These are phyloP conservation scores for Trichophyton rubrum DNA, from an alignment of 2,329 filamentous ascomycete species.

Conservation along the genomic window DNA sequence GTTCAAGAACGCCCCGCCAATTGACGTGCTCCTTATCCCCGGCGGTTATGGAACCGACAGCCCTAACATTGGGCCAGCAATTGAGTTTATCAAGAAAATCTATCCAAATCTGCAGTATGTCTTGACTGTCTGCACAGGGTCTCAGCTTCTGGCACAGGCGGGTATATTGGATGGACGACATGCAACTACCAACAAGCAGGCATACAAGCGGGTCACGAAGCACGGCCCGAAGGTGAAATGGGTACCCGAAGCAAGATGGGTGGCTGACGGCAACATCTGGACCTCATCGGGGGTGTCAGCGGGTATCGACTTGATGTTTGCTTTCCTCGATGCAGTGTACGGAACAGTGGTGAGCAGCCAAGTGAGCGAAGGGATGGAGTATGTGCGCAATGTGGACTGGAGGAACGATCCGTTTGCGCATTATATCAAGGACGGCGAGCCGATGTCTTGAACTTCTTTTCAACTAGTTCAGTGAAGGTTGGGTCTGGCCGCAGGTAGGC, in stretches of 20 bases:
- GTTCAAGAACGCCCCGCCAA: slow-evolving; percentile 23
- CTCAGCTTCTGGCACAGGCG: slow-evolving; percentile 44
- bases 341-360: slow-evolving; percentile 39
- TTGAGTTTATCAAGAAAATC: slow-evolving; percentile 35
- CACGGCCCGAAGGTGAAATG: slow-evolving; percentile 44
- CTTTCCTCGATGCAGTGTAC: slow-evolving; percentile 43
- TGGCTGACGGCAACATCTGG: slow-evolving; percentile 55
- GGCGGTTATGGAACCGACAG: slow-evolving; percentile 22
- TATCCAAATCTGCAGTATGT: slow-evolving; percentile 42
- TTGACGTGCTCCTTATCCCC: slow-evolving; percentile 6
- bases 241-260: slow-evolving; percentile 51
- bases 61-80: slow-evolving; percentile 27
- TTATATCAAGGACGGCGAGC: background rate
- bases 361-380: slow-evolving; percentile 45
- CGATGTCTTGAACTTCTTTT: background rate
- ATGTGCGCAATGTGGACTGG: slow-evolving; percentile 43
- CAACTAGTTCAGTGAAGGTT: background rate
- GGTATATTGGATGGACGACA: slow-evolving; percentile 48
- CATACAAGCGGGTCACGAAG: slow-evolving; percentile 39
- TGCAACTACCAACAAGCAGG: slow-evolving; percentile 55
- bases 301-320: slow-evolving; percentile 49
- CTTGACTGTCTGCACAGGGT: slow-evolving; percentile 55
- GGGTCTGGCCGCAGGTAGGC: background rate
- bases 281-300: slow-evolving; percentile 51
- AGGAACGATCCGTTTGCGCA: slow-evolving; percentile 43